Percentiles rank a stretch among this genome's conserved stretches.
Conservation (phyloP, 495 filamentous ascomycete genomes). For the Penicillium nucicola region DNA sequence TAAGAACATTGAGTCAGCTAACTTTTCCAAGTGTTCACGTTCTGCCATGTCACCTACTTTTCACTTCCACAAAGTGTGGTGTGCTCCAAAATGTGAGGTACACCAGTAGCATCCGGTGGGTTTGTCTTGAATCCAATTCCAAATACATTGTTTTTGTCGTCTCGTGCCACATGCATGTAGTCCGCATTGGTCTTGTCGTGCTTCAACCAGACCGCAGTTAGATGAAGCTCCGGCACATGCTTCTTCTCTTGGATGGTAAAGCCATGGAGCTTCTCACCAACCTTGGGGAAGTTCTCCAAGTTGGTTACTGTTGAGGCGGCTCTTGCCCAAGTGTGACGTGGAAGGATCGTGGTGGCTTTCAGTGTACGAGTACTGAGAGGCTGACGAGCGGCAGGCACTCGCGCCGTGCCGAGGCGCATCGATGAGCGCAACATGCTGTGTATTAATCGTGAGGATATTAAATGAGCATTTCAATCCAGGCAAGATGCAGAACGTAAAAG, state of each 20-base stretch:
- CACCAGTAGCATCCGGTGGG: slow-evolving; percentile 90
- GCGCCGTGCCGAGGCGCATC: slow-evolving; percentile 26
- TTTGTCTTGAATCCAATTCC: slow-evolving; percentile 99
- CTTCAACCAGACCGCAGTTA: slow-evolving; percentile 83
- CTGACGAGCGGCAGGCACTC: slow-evolving; percentile 23
- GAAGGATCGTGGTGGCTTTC: slow-evolving; percentile 26
- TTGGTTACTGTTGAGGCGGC: slow-evolving; percentile 67
- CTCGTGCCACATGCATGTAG: slow-evolving; percentile 88
- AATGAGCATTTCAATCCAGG: slow-evolving; percentile 1
- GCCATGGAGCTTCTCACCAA: slow-evolving; percentile 84
- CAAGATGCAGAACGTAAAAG: background rate
- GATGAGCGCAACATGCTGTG: slow-evolving; percentile 36
- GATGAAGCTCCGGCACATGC: slow-evolving; percentile 87
- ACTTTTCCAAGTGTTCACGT: background rate
- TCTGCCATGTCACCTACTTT: slow-evolving; percentile 57
- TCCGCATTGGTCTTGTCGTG: slow-evolving; percentile 95
- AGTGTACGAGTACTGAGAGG: slow-evolving; percentile 14
- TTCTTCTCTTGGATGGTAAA: slow-evolving; percentile 87
- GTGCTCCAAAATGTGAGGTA: slow-evolving; percentile 97
- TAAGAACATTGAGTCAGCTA: slow-evolving; percentile 27
- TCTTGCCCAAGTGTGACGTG: slow-evolving; percentile 45
- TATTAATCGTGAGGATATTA: background rate
- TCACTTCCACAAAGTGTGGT: slow-evolving; percentile 96
- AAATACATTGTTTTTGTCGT: slow-evolving; percentile 99
- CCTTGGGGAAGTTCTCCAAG: slow-evolving; percentile 65